Conservation (phyloP, 1,284 basidiomycete genomes). For the Chiua sp. region DNA sequence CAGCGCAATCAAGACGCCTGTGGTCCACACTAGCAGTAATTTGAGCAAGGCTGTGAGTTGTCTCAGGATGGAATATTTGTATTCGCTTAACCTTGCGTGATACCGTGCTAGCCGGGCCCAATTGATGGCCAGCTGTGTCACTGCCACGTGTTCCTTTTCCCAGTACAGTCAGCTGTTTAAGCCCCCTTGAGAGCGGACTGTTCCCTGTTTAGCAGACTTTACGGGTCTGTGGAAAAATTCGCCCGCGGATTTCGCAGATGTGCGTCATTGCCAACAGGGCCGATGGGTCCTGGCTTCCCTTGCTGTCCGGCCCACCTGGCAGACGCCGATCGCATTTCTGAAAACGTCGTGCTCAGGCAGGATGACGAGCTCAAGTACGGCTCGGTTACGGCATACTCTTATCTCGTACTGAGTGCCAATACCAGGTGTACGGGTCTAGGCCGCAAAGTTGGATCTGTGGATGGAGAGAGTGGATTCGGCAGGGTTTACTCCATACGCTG, state of each 20-base stretch:
- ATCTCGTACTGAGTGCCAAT: slow-evolving; percentile 22
- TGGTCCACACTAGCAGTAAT: not conserved
- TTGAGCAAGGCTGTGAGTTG: slow-evolving; percentile 17
- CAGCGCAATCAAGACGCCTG: not conserved
- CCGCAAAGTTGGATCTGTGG: not conserved
- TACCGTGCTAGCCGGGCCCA: not conserved
- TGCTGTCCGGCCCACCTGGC: not conserved
- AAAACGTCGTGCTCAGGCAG: slow-evolving; percentile 5
- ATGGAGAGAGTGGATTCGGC: not conserved
- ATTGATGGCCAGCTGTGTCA: slow-evolving; percentile 3
- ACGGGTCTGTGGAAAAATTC: slow-evolving; percentile 16
- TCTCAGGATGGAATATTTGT: slow-evolving; percentile 20
- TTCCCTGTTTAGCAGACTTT: slow-evolving; percentile 19
- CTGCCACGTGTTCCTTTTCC: slow-evolving; percentile 24
- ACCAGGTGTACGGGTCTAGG: not conserved
- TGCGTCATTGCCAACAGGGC: slow-evolving; percentile 21
- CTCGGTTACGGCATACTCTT: slow-evolving; percentile 15
- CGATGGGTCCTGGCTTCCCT: slow-evolving; percentile 1
- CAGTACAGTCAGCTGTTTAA: slow-evolving; percentile 14
- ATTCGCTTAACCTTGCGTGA: slow-evolving; percentile 27
- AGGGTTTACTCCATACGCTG: slow-evolving; percentile 18
- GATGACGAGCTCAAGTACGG: not conserved
- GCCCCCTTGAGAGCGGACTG: slow-evolving; percentile 13
- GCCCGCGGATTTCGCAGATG: slow-evolving; percentile 32
- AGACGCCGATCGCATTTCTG: not conserved